Percentiles rank a stretch among this genome's conserved stretches.
Evolutionary conservation across 148 eudicot genomes (phyloP).

Genomic region (Hydrangea macrophylla): DNA sequence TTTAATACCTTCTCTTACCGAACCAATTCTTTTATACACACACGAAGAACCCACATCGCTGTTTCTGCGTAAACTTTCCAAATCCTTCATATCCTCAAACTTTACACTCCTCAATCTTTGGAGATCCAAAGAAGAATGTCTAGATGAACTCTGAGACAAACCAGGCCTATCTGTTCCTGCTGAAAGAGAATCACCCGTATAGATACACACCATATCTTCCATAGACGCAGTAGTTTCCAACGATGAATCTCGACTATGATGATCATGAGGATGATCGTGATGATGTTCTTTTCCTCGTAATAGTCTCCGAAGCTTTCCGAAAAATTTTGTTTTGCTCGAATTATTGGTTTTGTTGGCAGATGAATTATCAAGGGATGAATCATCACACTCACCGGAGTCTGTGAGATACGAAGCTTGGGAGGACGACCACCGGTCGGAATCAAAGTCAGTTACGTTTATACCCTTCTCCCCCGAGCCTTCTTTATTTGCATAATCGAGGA

Average conservation of each 20-base stretch:
- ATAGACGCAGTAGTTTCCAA: slow-evolving; percentile 19
- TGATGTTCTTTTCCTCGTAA: slow-evolving; percentile 43
- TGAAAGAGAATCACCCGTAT: slow-evolving; percentile 20
- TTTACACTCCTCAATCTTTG: slow-evolving; percentile 25
- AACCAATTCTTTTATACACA: too few species aligned
- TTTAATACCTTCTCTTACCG: neutral
- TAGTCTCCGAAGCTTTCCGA: slow-evolving; percentile 54
- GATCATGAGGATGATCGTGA: too few species aligned
- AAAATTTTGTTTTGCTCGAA: slow-evolving; percentile 39
- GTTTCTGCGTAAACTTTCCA: too few species aligned
- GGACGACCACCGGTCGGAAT: slow-evolving; percentile 61
- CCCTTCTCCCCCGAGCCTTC: slow-evolving; percentile 45
- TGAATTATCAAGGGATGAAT: slow-evolving; percentile 32
- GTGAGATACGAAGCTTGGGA: slow-evolving; percentile 49
- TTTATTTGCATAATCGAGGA: slow-evolving; percentile 63
- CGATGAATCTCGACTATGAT: slow-evolving; percentile 29
- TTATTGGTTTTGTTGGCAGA: slow-evolving; percentile 25
- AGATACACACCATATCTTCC: slow-evolving; percentile 31
- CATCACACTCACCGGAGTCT: slow-evolving; percentile 59
- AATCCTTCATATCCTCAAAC: slow-evolving; percentile 13
- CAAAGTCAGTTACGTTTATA: slow-evolving; percentile 33
- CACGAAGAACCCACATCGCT: too few species aligned
- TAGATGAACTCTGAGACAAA: slow-evolving; percentile 23
- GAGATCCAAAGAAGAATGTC: slow-evolving; percentile 24
- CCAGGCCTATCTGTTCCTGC: slow-evolving; percentile 5